phyloP scores from a whole-genome alignment of 1,284 basidiomycete genomes.

The Tilletia caries region DNA sequence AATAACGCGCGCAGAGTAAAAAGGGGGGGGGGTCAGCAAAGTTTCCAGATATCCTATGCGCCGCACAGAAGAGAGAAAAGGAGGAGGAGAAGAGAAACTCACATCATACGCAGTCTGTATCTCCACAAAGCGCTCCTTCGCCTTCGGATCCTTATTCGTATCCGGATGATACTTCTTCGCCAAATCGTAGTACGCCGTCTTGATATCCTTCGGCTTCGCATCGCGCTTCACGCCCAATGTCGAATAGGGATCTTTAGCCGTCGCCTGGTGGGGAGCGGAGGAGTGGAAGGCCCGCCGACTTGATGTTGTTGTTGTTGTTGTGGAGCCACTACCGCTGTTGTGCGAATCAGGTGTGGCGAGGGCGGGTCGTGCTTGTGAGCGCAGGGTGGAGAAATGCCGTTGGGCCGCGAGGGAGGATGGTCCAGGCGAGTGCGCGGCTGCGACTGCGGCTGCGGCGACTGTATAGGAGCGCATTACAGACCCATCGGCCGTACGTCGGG shows the following conservation, averaged over 20 bases:
- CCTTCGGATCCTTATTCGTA: constrained; percentile 85
- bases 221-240: constrained; percentile 83
- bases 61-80: not conserved
- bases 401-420: too few relatives aligned
- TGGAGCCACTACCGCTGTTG: not conserved
- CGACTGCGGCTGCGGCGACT: too few relatives aligned
- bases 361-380: too few relatives aligned
- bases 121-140: constrained; percentile 90
- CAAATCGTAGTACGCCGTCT: constrained; percentile 92
- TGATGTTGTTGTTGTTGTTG: not conserved
- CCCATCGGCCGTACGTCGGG: too few relatives aligned
- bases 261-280: constrained; percentile 11
- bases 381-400: too few relatives aligned
- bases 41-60: too few relatives aligned
- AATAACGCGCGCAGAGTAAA: not conserved
- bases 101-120: constrained; percentile 98
- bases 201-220: constrained; percentile 82
- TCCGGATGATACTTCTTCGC: constrained; percentile 98
- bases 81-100: constrained; percentile 47
- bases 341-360: too few relatives aligned
- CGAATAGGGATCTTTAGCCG: constrained; percentile 82
- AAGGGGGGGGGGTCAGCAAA: not conserved
- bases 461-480: too few relatives aligned
- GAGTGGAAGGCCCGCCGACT: not conserved
- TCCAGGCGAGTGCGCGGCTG: too few relatives aligned